These are phyloP conservation scores for Komagataella populi DNA, from an alignment of 805 yeast genomes.

Conservation along the genomic window DNA sequence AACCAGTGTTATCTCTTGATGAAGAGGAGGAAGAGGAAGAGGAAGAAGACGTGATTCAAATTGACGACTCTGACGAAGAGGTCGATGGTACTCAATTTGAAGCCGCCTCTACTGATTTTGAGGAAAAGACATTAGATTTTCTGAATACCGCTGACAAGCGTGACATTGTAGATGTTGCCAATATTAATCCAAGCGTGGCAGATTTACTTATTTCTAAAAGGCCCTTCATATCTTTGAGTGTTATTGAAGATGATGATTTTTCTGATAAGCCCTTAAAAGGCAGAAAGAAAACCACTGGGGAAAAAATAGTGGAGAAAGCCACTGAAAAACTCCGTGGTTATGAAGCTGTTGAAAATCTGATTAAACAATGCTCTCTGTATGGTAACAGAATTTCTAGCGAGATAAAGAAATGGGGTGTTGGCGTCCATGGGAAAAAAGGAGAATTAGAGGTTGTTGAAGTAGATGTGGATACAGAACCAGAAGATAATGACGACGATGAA, in stretches of 20 bases:
- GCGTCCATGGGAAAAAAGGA: constrained; percentile 45
- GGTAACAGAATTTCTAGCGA: constrained; percentile 61
- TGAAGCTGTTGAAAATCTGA: constrained; percentile 87
- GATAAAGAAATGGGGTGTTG: constrained; percentile 83
- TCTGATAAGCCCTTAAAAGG: constrained; percentile 15
- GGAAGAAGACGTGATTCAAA: constrained; percentile 18
- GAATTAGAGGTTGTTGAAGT: constrained; percentile 54
- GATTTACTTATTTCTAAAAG: constrained; percentile 47
- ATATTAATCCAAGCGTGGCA: constrained; percentile 55
- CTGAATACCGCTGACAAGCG: constrained; percentile 63
- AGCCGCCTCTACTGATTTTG: constrained; percentile 24
- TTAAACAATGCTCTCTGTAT: constrained; percentile 66
- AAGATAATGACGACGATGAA: constrained; percentile 7
- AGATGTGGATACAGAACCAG: constrained; percentile 16
- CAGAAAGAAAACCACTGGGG: constrained; percentile 50
- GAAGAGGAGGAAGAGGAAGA: constrained; percentile 1
- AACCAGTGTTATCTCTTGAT: not conserved
- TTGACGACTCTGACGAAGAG: constrained; percentile 37
- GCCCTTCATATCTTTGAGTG: constrained; percentile 51
- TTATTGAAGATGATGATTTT: constrained; percentile 46
- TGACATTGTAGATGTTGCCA: constrained; percentile 73
- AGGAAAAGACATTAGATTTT: constrained; percentile 57
- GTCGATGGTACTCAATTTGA: constrained; percentile 2
- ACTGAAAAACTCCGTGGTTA: constrained; percentile 70
- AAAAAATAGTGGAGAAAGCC: constrained; percentile 58